Evolutionary conservation across 106 monocot species (phyloP).

Genomic region (Chionographis japonica): DNA sequence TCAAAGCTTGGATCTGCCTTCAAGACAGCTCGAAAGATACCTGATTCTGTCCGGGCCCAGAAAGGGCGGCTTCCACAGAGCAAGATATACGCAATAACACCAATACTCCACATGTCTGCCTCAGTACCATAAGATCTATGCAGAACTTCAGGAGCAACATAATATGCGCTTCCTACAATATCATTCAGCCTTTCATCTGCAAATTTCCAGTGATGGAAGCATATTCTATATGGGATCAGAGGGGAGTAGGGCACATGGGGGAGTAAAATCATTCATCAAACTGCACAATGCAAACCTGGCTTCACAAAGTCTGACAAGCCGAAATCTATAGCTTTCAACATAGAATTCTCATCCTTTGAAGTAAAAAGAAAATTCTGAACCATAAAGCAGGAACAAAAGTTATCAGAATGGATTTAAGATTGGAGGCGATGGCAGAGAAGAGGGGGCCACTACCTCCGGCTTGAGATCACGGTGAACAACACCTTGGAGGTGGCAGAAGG

Average conservation of each 20-base stretch:
- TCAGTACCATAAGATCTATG: conserved; percentile 95
- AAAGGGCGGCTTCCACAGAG: conserved; percentile 95
- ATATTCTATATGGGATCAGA: neutral
- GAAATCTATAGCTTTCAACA: conserved; percentile 95
- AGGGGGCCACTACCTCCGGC: conserved; percentile 64
- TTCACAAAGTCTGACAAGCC: conserved; percentile 94
- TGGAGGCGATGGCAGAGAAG: neutral
- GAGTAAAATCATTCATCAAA: neutral
- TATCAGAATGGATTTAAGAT: conserved; percentile 2
- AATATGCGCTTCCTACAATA: conserved; percentile 98
- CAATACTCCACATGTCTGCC: conserved; percentile 99
- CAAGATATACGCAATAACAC: conserved; percentile 92
- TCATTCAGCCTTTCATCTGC: conserved; percentile 94
- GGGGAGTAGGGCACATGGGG: neutral
- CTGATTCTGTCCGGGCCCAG: conserved; percentile 95
- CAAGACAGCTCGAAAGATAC: conserved; percentile 89
- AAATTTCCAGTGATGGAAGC: neutral
- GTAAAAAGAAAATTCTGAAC: conserved; percentile 91
- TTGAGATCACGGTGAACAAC: conserved; percentile 98
- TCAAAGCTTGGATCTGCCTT: conserved; percentile 94
- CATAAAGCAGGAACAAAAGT: conserved; percentile 5
- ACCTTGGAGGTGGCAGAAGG: conserved; percentile 97
- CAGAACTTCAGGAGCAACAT: conserved; percentile 97
- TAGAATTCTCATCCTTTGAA: conserved; percentile 75
- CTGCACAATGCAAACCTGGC: conserved; percentile 61